Evolutionary conservation across 2,329 filamentous ascomycete species (phyloP), one percentile per base, ranked within the genome.

Genomic region (Penicillium sp.): DNA sequence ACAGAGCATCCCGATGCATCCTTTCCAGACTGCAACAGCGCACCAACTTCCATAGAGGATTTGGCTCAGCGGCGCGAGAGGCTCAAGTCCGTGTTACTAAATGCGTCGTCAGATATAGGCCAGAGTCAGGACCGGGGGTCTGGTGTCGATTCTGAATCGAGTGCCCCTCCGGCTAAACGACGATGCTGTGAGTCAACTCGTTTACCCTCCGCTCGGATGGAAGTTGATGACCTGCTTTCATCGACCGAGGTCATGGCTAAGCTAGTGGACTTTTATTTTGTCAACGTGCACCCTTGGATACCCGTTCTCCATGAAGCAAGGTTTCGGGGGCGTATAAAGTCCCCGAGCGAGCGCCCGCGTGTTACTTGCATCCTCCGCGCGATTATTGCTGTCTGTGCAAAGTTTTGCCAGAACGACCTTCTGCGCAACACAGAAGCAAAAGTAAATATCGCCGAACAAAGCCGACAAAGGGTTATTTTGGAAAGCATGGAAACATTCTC

Each of bases 231-330:
- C 18, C n/a, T 14, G 7, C n/a, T 51, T 18, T 39, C 44, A 18
- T 60, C 40, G 10, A 50, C 32, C 3, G 64, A 67, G n/a, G 39
- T 70, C 1, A 51, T 32, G 31, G 31, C 31, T 32, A 9, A 32
- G 13, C 31, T 32, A 9, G 31, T 32, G 13, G 63, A 77, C 4
- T 67, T 69, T 4, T 73, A 77, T 53, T 77, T 77, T 53, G 58
- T 61, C 5, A 50, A 66, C n/a, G 67, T 76, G 5, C 75, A 77
- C 38, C 75, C 75, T 8, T 77, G 74, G 70, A 74, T 75, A 7
- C 73, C 72, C 1, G 73, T 76, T 13, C 48, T 76, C 6, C 72
- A 75, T 48, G 63, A 71, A 46, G 63, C 59, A n/a, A 55, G 67
- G 1, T 67, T 72, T 22, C 64, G 65, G 0, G 47, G 50, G 11